Conservation (phyloP, 2,329 filamentous ascomycete species). For the Beauveria sp. region DNA sequence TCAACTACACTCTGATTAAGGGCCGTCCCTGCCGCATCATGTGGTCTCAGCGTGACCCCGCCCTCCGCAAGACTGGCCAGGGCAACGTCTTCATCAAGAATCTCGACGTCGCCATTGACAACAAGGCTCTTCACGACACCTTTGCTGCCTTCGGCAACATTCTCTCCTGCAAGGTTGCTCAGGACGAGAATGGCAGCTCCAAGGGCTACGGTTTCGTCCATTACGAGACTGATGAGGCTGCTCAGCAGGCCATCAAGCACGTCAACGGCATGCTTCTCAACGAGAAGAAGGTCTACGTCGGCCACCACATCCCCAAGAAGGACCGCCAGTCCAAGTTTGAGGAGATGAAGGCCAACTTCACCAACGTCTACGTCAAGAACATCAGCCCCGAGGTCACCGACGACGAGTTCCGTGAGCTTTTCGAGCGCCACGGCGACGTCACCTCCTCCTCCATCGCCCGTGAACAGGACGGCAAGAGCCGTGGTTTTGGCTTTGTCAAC, state of each 20-base stretch:
- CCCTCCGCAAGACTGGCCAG: constrained; percentile 97
- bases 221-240: constrained; percentile 98
- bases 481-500: constrained; percentile 95
- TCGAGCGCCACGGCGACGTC: constrained; percentile 87
- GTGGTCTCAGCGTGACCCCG: constrained; percentile 99
- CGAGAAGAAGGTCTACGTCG: constrained; percentile 99
- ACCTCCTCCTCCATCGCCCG: constrained; percentile 92
- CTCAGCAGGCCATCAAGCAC: constrained; percentile 95
- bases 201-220: constrained; percentile 99
- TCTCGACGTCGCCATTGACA: constrained; percentile 95
- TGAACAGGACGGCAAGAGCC: constrained; percentile 84
- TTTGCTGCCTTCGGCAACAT: constrained; percentile 99
- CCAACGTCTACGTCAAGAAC: constrained; percentile 99
- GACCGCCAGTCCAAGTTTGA: constrained; percentile 99
- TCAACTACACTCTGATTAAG: constrained; percentile 99
- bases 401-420: constrained; percentile 88
- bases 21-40: constrained; percentile 98
- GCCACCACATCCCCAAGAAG: constrained; percentile 99
- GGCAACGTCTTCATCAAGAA: constrained; percentile 99
- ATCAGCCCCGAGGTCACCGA: constrained; percentile 77
- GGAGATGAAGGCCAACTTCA: constrained; percentile 99
- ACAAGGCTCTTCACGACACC: constrained; percentile 99
- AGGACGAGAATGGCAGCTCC: constrained; percentile 93
- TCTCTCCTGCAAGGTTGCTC: constrained; percentile 97
- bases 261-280: constrained; percentile 99